Conservation (phyloP, 768 basidiomycete genomes). For the Auricularia auricula-judae region DNA sequence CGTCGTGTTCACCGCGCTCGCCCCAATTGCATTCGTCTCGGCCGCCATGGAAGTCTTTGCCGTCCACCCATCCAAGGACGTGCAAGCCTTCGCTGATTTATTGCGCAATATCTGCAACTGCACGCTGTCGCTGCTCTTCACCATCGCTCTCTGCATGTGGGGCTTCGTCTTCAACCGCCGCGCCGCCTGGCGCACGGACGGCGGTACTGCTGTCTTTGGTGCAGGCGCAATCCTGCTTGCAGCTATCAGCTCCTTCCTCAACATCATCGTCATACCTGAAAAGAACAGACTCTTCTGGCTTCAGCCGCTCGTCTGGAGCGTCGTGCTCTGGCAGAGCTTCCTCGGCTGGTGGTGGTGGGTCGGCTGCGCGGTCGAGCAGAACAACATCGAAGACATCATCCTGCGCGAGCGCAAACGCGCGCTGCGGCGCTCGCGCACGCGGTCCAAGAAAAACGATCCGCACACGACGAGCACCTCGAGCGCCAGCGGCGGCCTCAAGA, state of each 20-base stretch:
- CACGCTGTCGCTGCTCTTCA: slow-evolving; percentile 91
- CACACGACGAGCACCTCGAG: neutral
- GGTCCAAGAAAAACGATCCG: slow-evolving; percentile 8
- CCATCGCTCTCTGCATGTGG: slow-evolving; percentile 82
- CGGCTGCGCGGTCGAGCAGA: slow-evolving; percentile 56
- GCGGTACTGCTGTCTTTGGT: slow-evolving; percentile 92
- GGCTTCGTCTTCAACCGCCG: slow-evolving; percentile 80
- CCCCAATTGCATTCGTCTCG: slow-evolving; percentile 76
- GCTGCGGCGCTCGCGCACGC: slow-evolving; percentile 1
- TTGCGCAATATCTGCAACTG: slow-evolving; percentile 94
- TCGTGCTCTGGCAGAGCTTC: slow-evolving; percentile 90
- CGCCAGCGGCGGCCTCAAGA: neutral
- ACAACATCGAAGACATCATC: slow-evolving; percentile 58
- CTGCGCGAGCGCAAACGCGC: slow-evolving; percentile 19
- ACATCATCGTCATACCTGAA: slow-evolving; percentile 75
- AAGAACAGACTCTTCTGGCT: slow-evolving; percentile 89
- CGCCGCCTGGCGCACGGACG: slow-evolving; percentile 93
- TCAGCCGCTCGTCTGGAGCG: slow-evolving; percentile 77
- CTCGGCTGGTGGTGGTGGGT: slow-evolving; percentile 99
- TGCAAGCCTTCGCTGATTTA: slow-evolving; percentile 51
- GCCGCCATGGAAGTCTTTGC: slow-evolving; percentile 78
- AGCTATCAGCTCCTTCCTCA: slow-evolving; percentile 69
- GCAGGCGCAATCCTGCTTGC: slow-evolving; percentile 76
- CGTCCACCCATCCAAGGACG: slow-evolving; percentile 32
- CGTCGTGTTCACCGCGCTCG: slow-evolving; percentile 77